Percentiles rank a stretch among this genome's conserved stretches.
phyloP scores from a whole-genome alignment of 148 eudicot genomes.

The Diospyros lotus region DNA sequence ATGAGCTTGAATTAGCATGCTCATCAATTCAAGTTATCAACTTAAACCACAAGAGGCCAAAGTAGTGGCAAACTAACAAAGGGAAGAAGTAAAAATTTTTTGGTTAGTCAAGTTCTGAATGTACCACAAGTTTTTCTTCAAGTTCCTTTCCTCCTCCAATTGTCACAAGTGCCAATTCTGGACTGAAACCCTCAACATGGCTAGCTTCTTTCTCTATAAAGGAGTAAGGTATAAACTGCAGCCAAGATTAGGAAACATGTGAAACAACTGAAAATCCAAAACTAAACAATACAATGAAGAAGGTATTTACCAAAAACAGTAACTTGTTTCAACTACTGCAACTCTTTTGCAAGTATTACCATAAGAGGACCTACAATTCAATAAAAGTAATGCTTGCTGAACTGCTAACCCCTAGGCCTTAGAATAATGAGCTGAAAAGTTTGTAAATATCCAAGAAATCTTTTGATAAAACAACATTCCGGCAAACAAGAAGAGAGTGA shows the following conservation, averaged over 20 bases:
- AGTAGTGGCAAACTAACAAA: not conserved
- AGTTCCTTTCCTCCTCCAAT: slow-evolving; percentile 99
- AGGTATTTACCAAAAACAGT: not conserved
- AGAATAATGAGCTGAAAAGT: too few relatives aligned
- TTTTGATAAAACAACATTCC: not conserved
- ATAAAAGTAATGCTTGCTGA: not conserved
- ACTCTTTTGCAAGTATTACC: not conserved
- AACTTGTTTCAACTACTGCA: not conserved
- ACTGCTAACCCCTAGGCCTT: too few relatives aligned
- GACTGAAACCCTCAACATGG: slow-evolving; percentile 99
- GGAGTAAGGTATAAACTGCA: slow-evolving; percentile 97
- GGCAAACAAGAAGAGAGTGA: not conserved
- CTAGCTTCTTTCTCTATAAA: slow-evolving; percentile 99
- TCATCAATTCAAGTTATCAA: not conserved
- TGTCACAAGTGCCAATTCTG: slow-evolving; percentile 95
- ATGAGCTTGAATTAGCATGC: slow-evolving; percentile 9
- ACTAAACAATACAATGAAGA: not conserved
- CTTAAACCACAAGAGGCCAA: not conserved
- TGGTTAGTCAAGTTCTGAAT: slow-evolving; percentile 12
- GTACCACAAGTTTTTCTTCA: slow-evolving; percentile 99
- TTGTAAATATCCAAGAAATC: too few relatives aligned
- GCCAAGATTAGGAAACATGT: slow-evolving; percentile 2
- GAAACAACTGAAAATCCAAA: not conserved
- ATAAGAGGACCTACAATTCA: not conserved
- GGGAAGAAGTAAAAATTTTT: not conserved